A percentile compares a stretch with the other conserved stretches of the same genome.
phyloP scores from a whole-genome alignment of 352 stramenopile genomes.

The Elongisporangium undulatum region DNA sequence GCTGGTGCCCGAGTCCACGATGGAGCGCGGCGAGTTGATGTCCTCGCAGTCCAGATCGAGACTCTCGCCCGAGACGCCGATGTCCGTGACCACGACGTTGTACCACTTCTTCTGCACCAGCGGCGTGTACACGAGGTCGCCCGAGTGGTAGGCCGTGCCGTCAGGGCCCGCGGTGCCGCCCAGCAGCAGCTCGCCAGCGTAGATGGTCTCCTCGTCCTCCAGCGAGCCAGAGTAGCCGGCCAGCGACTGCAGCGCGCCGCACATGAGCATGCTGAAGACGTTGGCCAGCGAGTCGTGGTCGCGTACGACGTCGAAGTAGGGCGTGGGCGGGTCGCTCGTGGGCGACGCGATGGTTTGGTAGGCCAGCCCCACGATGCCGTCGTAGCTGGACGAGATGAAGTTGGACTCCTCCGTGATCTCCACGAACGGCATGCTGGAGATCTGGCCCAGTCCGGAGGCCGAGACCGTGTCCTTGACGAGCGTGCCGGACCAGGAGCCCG shows the following conservation, averaged over 20 bases:
- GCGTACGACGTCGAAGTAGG: slow-evolving; percentile 61
- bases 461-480: slow-evolving; percentile 73
- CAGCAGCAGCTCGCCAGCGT: slow-evolving; percentile 58
- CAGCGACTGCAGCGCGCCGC: slow-evolving; percentile 65
- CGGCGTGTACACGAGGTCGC: slow-evolving; percentile 64
- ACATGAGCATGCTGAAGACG: slow-evolving; percentile 76
- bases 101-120: slow-evolving; percentile 76
- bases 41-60: slow-evolving; percentile 48
- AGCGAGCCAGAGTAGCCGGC: slow-evolving; percentile 29
- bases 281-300: slow-evolving; percentile 26
- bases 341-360: slow-evolving; percentile 65
- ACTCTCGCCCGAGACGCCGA: slow-evolving; percentile 41
- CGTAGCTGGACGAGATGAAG: slow-evolving; percentile 71
- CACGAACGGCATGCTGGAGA: slow-evolving; percentile 51
- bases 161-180: slow-evolving; percentile 43
- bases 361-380: slow-evolving; percentile 69
- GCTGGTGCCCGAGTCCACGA: slow-evolving; percentile 78
- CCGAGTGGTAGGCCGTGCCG: slow-evolving; percentile 50
- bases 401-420: slow-evolving; percentile 51
- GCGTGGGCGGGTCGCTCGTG: slow-evolving; percentile 27
- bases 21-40: slow-evolving; percentile 67
- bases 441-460: slow-evolving; percentile 30
- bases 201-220: slow-evolving; percentile 30
- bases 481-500: slow-evolving; percentile 59
- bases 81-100: slow-evolving; percentile 72